Evolutionary conservation across 106 monocot genomes (phyloP), one percentile per base, ranked within the genome.

Genomic region (Dendrobium nobile): DNA sequence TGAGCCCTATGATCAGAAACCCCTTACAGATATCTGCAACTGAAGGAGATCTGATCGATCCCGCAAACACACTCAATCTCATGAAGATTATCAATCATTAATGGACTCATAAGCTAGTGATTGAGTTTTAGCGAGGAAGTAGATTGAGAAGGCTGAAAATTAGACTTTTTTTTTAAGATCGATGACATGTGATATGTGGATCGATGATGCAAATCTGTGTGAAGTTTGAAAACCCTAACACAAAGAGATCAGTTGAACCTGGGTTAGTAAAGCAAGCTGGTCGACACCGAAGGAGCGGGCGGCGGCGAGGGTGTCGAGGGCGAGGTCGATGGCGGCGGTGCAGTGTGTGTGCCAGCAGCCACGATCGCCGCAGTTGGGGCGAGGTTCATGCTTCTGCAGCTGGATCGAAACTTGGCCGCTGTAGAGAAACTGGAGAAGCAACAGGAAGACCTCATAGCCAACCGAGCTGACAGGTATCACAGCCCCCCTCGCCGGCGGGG

Each of bases 271-370:
- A 5, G 85, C 93, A 19, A 96, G 93, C 82, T 93, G 93, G 76
- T 96, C 93, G 47, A 96, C 91, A 16, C 93, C 96, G 64, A 96
- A 96, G 48, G 93, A 93, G 18, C 96, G 82, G 9, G 96, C 93
- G 44, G 96, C 96, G 43, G 91, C 84, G 42, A 96, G 88, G 54
- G 93, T 90, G 80, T 93, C 96, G 80, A 96, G 91, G 15, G 93
- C 93, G 73, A 96, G 93, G 73, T 96, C 96, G 80, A 96, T 86
- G 80, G 96, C 93, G 27, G 92, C 85, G 79, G 90, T 84, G 90
- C 92, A 92, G 82, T 93, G 96, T 47, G 96, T 93, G 84, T 96
- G 96, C 96, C 96, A 96, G 86, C 96, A 96, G 13, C 91, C 93
- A 24, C 88, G 80, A 70, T 88, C 90, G 54, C 77, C 81, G 84